Evolutionary conservation across 805 yeast genomes (phyloP), one percentile per base, ranked within the genome.

Genomic region (Suhomyces xylopsoci): DNA sequence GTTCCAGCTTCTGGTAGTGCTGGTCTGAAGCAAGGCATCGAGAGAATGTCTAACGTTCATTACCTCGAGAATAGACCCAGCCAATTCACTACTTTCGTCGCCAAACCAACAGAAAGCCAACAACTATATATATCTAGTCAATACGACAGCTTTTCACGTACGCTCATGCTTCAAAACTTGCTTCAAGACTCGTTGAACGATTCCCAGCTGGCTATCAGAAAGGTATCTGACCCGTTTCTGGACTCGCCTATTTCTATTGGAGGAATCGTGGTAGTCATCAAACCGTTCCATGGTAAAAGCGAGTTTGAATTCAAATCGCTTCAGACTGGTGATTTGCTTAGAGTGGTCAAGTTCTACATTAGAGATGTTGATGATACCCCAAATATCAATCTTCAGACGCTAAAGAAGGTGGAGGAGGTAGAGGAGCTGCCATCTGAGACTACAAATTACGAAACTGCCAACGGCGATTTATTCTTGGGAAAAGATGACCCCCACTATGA

Each of bases 141-240:
- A 44, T 62, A 50, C 40, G 70, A 66, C 49, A 63, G 65, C 41
- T 64, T 65, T 41, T 57, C 68, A 12, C 57, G 63, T 24, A 69
- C 73, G 2, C 44, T 69, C 17, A 56, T 64, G 62, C 57, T 70
- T 17, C 69, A 67, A 41, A 57, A 58, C 22, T 32, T 67, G 49
- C 55, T 61, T 28, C 57, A 62, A 19, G 43, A 55, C 10, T 52
- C 63, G n/a, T 36, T 59, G 7, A 57, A 57, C 26, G 38, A 46
- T 19, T 52, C 49, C 17, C 58, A 56, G 26, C 40, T 47, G 10
- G 51, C 57, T 2, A 64, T 69, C 26, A 58, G 57, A 38, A 55
- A 58, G 30, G 72, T 69, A 1, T 34, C 55, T 17, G 75, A 70
- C 51, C 71, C 73, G 4, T 69, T 54, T 47, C 68, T 66, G 64